These are phyloP conservation scores for Phytophthora fragariaefolia DNA, from an alignment of 352 stramenopile genomes.

Conservation along the genomic window DNA sequence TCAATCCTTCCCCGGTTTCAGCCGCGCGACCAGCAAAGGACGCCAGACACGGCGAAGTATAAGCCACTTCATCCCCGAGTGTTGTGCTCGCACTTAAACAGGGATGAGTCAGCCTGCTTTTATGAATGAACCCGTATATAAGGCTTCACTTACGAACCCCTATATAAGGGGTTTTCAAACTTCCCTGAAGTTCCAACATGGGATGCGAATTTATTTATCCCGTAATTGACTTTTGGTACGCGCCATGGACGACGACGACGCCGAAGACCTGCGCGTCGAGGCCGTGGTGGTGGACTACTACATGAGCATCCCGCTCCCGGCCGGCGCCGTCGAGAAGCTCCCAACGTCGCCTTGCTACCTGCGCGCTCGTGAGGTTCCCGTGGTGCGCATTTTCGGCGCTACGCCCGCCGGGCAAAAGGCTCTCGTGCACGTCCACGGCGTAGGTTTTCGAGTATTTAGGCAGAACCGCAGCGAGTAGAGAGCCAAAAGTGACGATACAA, in stretches of 20 bases:
- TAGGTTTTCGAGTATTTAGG: constrained; percentile 31
- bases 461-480: neutral
- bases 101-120: no score
- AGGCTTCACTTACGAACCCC: no score
- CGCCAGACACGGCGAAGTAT: no score
- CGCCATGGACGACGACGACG: constrained; percentile 27
- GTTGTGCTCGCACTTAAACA: no score
- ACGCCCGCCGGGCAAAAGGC: constrained; percentile 91
- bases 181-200: no score
- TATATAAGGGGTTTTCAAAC: no score
- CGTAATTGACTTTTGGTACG: neutral
- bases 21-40: no score
- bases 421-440: constrained; percentile 90
- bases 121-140: no score
- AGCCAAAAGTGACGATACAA: neutral
- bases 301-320: constrained; percentile 69
- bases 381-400: constrained; percentile 90
- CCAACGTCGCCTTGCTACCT: constrained; percentile 72
- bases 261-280: constrained; percentile 70
- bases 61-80: no score
- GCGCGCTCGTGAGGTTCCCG: constrained; percentile 72
- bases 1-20: no score
- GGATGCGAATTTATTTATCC: neutral
- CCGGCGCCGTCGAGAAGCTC: constrained; percentile 47
- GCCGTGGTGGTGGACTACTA: constrained; percentile 87